phyloP scores from a whole-genome alignment of 768 basidiomycete species.

The Leucocoprinus birnbaumii region DNA sequence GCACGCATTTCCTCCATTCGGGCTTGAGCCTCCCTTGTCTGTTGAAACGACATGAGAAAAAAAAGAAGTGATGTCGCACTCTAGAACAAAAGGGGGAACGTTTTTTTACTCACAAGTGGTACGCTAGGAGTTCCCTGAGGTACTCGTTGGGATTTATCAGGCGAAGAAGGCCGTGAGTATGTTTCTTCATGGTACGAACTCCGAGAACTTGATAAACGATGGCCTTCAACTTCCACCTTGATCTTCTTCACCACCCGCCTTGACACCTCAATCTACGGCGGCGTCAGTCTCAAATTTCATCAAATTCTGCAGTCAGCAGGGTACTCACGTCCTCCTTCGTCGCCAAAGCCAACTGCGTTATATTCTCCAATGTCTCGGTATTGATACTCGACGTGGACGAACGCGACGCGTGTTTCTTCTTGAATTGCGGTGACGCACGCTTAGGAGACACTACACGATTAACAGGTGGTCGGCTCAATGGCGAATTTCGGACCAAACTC shows the following conservation, averaged over 20 bases:
- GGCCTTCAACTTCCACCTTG: conserved; percentile 60
- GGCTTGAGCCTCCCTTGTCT: conserved; percentile 76
- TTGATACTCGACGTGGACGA: conserved; percentile 25
- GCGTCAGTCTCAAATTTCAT: conserved; percentile 4
- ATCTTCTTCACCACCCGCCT: conserved; percentile 73
- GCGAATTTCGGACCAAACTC: conserved; percentile 46
- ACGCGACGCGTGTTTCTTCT: conserved; percentile 31
- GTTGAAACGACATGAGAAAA: not conserved
- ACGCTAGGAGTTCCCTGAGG: conserved; percentile 33
- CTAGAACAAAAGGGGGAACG: not conserved
- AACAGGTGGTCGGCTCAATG: conserved; percentile 41
- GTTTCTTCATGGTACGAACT: conserved; percentile 25
- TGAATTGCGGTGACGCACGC: conserved; percentile 51
- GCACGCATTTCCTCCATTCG: conserved; percentile 83
- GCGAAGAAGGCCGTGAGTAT: conserved; percentile 49
- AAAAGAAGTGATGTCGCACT: not conserved
- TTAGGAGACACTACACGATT: conserved; percentile 46
- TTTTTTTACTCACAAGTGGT: conserved; percentile 36
- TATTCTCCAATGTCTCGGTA: conserved; percentile 38
- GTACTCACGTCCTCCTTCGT: conserved; percentile 70
- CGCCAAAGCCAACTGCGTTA: conserved; percentile 47
- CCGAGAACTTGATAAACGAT: conserved; percentile 23
- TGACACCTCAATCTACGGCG: conserved; percentile 64
- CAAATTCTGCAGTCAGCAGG: not conserved
- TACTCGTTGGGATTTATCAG: conserved; percentile 51